These are phyloP conservation scores for Malus hybrid DNA, from an alignment of 331 rosid species.

Conservation along the genomic window DNA sequence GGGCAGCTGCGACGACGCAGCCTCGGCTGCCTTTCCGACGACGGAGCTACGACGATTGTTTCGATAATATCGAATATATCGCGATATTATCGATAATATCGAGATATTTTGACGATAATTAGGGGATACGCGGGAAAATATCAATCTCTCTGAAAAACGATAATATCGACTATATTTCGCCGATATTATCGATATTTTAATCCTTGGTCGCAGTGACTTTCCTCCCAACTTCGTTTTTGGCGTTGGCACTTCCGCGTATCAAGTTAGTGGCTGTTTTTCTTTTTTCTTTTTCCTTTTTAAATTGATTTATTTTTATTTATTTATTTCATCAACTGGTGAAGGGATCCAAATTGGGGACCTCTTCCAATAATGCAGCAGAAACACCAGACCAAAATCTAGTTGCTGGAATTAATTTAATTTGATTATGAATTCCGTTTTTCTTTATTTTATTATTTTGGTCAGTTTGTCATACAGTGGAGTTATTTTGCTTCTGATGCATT, in stretches of 20 bases:
- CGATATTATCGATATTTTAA: too few species aligned
- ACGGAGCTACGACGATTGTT: too few species aligned
- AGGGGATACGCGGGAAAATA: too few species aligned
- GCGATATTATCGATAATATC: too few species aligned
- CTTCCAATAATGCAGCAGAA: background rate
- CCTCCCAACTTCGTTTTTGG: constrained; percentile 82
- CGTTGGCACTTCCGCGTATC: constrained; percentile 85
- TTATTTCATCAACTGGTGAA: background rate
- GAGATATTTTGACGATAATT: too few species aligned
- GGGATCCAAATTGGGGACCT: background rate
- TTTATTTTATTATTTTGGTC: background rate
- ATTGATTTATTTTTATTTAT: background rate
- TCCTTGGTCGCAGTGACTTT: constrained; percentile 26
- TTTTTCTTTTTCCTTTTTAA: too few species aligned
- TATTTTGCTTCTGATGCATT: too few species aligned
- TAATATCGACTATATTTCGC: too few species aligned
- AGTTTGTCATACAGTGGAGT: background rate
- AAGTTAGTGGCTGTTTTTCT: constrained; percentile 31
- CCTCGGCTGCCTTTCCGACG: too few species aligned
- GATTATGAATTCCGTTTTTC: background rate
- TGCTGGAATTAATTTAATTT: background rate
- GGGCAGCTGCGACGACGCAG: too few species aligned
- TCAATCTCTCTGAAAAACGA: too few species aligned
- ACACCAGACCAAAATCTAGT: background rate
- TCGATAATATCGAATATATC: too few species aligned